A percentile compares a stretch with the other conserved stretches of the same genome.
Conservation (phyloP, 805 yeast genomes). For the Sugiyamaella chiloensis region DNA sequence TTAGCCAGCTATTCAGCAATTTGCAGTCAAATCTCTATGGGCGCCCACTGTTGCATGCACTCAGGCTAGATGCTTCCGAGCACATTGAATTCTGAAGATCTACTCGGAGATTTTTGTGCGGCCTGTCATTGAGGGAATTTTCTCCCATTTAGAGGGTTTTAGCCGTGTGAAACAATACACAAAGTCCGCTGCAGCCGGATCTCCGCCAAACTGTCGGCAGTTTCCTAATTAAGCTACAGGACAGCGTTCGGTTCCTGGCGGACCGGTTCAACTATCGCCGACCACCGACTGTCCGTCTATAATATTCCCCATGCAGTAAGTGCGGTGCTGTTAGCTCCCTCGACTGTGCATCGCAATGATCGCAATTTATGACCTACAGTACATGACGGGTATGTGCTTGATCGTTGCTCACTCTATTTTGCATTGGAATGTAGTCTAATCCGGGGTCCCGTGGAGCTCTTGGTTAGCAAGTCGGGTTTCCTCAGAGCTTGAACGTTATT, state of each 20-base stretch:
- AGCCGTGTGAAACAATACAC: background rate
- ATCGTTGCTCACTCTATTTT: background rate
- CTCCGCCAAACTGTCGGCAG: conserved; percentile 1
- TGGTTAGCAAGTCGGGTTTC: no score
- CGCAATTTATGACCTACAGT: background rate
- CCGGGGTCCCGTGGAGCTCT: no score
- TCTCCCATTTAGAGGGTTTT: background rate
- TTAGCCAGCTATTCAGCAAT: no score
- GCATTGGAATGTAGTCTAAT: background rate
- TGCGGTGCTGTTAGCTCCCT: background rate
- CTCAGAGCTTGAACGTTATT: no score
- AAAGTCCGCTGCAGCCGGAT: background rate
- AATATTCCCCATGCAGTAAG: background rate
- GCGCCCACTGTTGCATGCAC: background rate
- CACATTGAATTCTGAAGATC: background rate
- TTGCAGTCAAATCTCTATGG: no score
- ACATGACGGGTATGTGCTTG: background rate
- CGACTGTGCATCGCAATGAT: background rate
- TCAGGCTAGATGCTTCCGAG: background rate
- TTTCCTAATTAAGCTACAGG: background rate
- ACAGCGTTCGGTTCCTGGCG: conserved; percentile 5
- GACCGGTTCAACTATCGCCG: background rate
- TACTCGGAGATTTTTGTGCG: background rate
- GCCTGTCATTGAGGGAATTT: background rate
- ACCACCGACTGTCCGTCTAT: background rate